These are phyloP conservation scores for Capronia americana DNA, from an alignment of 2,329 filamentous ascomycete species.

Conservation along the genomic window DNA sequence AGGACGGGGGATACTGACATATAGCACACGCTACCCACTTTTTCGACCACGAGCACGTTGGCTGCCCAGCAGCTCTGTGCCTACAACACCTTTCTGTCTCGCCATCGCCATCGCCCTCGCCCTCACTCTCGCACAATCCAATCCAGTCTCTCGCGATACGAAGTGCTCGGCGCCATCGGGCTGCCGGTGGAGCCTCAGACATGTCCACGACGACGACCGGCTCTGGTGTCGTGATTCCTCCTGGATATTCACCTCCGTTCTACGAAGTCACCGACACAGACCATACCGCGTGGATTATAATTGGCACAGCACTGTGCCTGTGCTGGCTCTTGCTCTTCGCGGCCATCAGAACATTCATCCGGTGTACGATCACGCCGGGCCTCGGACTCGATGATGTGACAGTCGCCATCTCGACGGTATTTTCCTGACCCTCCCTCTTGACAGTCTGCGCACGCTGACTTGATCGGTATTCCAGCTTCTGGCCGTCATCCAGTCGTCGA, in stretches of 20 bases:
- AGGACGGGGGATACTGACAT: neutral
- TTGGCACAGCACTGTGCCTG: slow-evolving; percentile 48
- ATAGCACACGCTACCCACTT: neutral
- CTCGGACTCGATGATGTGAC: slow-evolving; percentile 46
- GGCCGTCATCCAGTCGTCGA: slow-evolving; percentile 43
- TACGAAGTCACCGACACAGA: slow-evolving; percentile 49
- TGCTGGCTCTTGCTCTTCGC: slow-evolving; percentile 47
- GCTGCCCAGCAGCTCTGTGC: neutral
- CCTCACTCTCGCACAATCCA: too few species aligned
- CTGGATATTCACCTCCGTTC: slow-evolving; percentile 47
- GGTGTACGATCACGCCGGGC: slow-evolving; percentile 43
- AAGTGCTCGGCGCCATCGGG: neutral
- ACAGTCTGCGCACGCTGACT: neutral
- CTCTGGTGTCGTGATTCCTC: slow-evolving; percentile 37
- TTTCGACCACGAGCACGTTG: neutral
- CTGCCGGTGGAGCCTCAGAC: neutral
- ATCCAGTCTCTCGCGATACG: too few species aligned
- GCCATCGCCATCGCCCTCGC: neutral
- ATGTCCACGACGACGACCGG: neutral
- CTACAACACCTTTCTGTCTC: neutral
- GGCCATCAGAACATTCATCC: slow-evolving; percentile 48
- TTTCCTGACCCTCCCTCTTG: neutral
- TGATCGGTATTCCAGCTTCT: slow-evolving; percentile 40
- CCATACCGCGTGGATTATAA: slow-evolving; percentile 49
- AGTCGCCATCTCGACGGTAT: neutral